Evolutionary conservation across 2,329 filamentous ascomycete species (phyloP), one percentile per base, ranked within the genome.

Genomic region (Sporothrix luriei): DNA sequence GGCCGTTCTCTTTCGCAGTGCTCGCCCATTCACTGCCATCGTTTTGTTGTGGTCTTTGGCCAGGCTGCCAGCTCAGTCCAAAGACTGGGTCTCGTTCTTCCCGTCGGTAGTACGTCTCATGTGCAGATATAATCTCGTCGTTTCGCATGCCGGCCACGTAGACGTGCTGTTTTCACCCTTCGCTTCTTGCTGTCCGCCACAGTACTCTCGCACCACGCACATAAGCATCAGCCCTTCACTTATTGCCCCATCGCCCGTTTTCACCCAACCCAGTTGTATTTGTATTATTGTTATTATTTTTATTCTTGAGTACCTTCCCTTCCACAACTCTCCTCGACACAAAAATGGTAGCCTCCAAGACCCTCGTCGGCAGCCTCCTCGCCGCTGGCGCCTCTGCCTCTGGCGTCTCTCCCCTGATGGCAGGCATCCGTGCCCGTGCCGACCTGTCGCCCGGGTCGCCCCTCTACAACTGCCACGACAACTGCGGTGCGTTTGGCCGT

Each of bases 401-500:
- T 19, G 43, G 48, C 10, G n/a, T 19, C 19, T 21, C 70, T 29
- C 66, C 54, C 48, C 16, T 5, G 6, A 46, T 70, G 10, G 59
- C 14, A 26, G 4, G 29, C 43, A 68, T 76, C n/a, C 16, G 68
- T 13, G 71, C 66, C 73, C 79, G 80, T 64, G 78, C 80, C 69
- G 78, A 78, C 13, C 62, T 71, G 54, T 68, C 69, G 9, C 77
- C 78, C 10, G 80, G 80, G 38, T 79, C 78, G 13, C 77, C 79
- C 1, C 69, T 74, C 0, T 82, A 81, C 74, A 80, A 82, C 71
- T 82, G 81, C 74, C 81, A 82, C 70, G 78, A 81, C 70, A 81
- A 80, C 73, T 82, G 81, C 74, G 80, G 80, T 81, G 73, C 52
- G 78, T 74, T 52, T 13, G 26, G 13, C n/a, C 4, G 10, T 33